Evolutionary conservation across 129 eudicot species (phyloP).

Genomic region (Artemisia annua): DNA sequence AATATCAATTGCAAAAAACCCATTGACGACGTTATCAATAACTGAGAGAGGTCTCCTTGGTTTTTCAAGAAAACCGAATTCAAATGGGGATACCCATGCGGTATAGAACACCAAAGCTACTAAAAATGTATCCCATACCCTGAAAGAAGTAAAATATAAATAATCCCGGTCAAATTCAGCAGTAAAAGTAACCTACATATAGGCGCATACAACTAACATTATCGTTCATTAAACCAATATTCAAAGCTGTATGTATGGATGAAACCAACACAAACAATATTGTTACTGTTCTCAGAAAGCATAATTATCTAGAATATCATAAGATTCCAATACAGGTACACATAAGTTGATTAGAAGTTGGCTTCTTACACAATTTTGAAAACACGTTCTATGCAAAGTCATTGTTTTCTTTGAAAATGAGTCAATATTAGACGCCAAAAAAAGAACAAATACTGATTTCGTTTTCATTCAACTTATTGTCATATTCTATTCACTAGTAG

Average conservation of each 20-base stretch:
- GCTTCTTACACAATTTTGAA: background rate
- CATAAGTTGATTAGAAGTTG: constrained; percentile 16
- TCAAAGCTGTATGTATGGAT: background rate
- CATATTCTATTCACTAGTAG: constrained; percentile 7
- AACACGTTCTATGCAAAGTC: constrained; percentile 34
- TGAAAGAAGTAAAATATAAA: constrained; percentile 20
- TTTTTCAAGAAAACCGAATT: constrained; percentile 49
- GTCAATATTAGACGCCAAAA: constrained; percentile 24
- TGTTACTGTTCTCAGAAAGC: constrained; percentile 10
- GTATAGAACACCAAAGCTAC: constrained; percentile 52
- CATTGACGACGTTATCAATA: constrained; percentile 45
- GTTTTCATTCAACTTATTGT: constrained; percentile 25
- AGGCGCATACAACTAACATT: background rate
- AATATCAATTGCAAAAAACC: constrained; percentile 44
- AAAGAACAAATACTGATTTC: constrained; percentile 16
- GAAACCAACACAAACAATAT: background rate
- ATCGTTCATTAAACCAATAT: background rate
- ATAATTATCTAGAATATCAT: constrained; percentile 1
- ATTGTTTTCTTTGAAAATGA: constrained; percentile 24
- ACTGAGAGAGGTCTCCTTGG: constrained; percentile 40
- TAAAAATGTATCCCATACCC: constrained; percentile 55
- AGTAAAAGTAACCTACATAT: background rate
- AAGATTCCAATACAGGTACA: constrained; percentile 4
- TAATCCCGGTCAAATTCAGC: background rate
- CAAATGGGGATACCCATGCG: constrained; percentile 63